A percentile compares a stretch with the other conserved stretches of the same genome.
phyloP scores from a whole-genome alignment of 2,329 filamentous ascomycete genomes.

The Huntiella bhutanensis region DNA sequence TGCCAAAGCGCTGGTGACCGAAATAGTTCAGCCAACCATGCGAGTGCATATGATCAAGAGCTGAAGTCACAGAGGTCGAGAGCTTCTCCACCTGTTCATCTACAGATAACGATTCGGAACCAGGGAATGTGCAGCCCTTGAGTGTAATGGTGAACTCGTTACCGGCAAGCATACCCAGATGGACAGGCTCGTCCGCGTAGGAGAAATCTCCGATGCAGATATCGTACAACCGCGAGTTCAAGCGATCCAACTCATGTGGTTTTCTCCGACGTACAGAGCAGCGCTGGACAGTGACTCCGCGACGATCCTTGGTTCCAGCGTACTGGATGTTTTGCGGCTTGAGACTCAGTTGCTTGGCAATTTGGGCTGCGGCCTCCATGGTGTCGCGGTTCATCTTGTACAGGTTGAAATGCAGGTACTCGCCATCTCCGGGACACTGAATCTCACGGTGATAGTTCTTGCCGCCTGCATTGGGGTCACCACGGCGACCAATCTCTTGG shows the following conservation, averaged over 20 bases:
- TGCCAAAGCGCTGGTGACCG: conserved; percentile 90
- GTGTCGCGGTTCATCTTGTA: conserved; percentile 97
- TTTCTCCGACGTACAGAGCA: conserved; percentile 42
- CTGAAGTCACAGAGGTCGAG: conserved; percentile 27
- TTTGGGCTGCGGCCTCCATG: conserved; percentile 69
- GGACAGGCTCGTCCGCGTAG: conserved; percentile 51
- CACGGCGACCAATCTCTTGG: conserved; percentile 8
- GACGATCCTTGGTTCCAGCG: conserved; percentile 78
- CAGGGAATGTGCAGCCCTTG: conserved; percentile 45
- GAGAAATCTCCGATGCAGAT: conserved; percentile 62
- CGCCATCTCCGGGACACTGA: conserved; percentile 28
- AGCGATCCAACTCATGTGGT: conserved; percentile 39
- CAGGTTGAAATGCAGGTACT: conserved; percentile 75
- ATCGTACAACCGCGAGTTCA: conserved; percentile 46
- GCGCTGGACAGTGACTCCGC: conserved; percentile 69
- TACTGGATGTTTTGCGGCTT: conserved; percentile 55
- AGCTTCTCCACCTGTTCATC: conserved; percentile 18
- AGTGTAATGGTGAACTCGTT: conserved; percentile 90
- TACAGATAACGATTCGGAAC: conserved; percentile 13
- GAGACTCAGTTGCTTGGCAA: conserved; percentile 54
- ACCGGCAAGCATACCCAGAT: conserved; percentile 66
- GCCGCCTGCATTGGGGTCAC: conserved; percentile 7
- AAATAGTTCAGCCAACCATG: conserved; percentile 95
- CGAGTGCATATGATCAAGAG: conserved; percentile 47
- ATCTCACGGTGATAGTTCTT: conserved; percentile 4